Evolutionary conservation across 495 filamentous ascomycete genomes (phyloP).

Genomic region (Tirmania nivea): DNA sequence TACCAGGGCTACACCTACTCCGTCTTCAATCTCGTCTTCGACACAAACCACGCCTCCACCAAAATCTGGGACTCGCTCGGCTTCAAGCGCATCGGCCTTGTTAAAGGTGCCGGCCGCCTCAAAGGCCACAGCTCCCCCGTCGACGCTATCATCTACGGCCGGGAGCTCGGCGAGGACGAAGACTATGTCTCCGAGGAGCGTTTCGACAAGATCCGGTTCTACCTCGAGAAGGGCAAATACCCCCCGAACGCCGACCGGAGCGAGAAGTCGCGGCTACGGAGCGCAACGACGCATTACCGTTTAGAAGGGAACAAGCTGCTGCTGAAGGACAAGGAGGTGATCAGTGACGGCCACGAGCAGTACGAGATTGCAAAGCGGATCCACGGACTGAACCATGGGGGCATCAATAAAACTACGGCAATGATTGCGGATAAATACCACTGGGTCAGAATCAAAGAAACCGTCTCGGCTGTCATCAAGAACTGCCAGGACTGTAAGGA

Average conservation of each 20-base stretch:
- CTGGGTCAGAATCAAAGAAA: constrained; percentile 98
- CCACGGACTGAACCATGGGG: constrained; percentile 54
- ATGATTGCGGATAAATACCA: constrained; percentile 85
- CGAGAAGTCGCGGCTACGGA: constrained; percentile 81
- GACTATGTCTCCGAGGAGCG: constrained; percentile 88
- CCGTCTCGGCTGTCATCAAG: constrained; percentile 79
- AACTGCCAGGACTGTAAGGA: constrained; percentile 86
- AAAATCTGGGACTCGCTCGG: constrained; percentile 95
- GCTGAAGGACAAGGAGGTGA: constrained; percentile 95
- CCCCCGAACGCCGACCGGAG: constrained; percentile 82
- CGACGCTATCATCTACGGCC: constrained; percentile 91
- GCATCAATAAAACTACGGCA: constrained; percentile 95
- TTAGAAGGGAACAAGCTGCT: constrained; percentile 60
- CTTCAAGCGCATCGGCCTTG: constrained; percentile 85
- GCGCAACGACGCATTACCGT: constrained; percentile 86
- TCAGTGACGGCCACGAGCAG: constrained; percentile 74
- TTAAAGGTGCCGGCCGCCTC: constrained; percentile 71
- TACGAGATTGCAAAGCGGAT: constrained; percentile 66
- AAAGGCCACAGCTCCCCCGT: constrained; percentile 58
- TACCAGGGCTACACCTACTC: constrained; percentile 72
- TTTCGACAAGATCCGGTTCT: constrained; percentile 96
- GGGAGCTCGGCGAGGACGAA: constrained; percentile 56
- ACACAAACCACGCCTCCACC: constrained; percentile 86
- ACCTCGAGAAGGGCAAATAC: constrained; percentile 87
- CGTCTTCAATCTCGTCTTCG: constrained; percentile 95